Evolutionary conservation across 2,329 filamentous ascomycete species (phyloP), one percentile per base, ranked within the genome.

Genomic region (Thelonectria olida): DNA sequence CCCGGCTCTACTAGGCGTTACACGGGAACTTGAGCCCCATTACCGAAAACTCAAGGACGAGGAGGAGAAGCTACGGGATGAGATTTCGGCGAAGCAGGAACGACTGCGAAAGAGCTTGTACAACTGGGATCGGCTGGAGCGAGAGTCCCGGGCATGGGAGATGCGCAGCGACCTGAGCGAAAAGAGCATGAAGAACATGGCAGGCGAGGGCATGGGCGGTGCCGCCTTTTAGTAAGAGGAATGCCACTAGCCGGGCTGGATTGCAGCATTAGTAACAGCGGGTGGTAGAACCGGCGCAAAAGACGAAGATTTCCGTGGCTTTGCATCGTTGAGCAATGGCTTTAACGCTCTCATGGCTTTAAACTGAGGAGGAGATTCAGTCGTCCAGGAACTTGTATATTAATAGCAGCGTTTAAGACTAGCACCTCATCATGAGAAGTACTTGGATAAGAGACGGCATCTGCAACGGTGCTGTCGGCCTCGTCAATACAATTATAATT

Each of bases 151-250:
- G 51, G 79, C 82, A 2, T 84, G 84, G 76, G 82, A 85, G 73
- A 78, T 88, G 44, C 81, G 84, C 53, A 85, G 83, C 42, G 84
- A 88, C 48, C 72, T 88, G 62, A 85, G 82, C 60, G 85, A 87
- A 74, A 80, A 80, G 74, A 85, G 82, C 62, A 78, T 88, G 68
- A 83, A 84, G 73, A 87, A 83, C 52, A 75, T 87, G 59, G 81
- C 84, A 1, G 85, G 85, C 15, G 85, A 88, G 64, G 83, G 83
- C 15, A 75, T 82, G 57, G 83, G 84, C 2, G 85, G 85, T 7
- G 82, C 84, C 19, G 83, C 85, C 3, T 88, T 88, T 67, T 86
- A 75, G 63, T 34, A 28, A 27, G 31, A 31, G 13, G 36, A 27
- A 42, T 20, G 25, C 7, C 5, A 17, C 28, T 23, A 51, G 8